A percentile compares a stretch with the other conserved stretches of the same genome.
Evolutionary conservation across 176 grass and related monocot genomes (phyloP).

Genomic region (Themeda triandra): DNA sequence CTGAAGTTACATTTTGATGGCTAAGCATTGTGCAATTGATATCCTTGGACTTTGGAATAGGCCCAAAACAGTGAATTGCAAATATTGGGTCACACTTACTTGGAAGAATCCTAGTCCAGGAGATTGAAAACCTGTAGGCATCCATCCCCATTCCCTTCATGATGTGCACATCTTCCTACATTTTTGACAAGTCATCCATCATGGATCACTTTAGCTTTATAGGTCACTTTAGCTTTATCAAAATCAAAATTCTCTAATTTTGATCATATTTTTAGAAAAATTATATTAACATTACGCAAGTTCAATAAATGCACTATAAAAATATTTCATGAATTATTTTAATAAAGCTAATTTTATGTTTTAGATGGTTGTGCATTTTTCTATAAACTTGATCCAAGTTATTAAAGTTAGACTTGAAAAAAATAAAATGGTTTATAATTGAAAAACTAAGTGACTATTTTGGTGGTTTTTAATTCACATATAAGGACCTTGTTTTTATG

Average conservation of each 20-base stretch:
- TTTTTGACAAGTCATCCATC: background rate
- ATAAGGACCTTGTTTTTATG: background rate
- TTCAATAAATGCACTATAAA: background rate
- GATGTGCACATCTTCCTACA: conserved; percentile 52
- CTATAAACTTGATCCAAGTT: background rate
- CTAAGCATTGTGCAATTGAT: background rate
- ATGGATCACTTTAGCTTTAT: background rate
- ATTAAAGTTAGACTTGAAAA: no score
- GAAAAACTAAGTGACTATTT: background rate
- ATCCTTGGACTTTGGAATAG: background rate
- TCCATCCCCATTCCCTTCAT: conserved; percentile 70
- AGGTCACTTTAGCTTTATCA: background rate
- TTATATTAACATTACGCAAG: background rate
- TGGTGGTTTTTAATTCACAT: background rate
- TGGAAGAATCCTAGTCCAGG: conserved; percentile 68
- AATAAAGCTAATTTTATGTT: background rate
- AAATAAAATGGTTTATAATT: background rate
- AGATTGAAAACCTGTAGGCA: conserved; percentile 63
- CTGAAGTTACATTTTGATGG: background rate
- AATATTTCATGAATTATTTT: background rate
- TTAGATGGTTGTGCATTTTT: background rate
- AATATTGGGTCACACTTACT: conserved; percentile 22
- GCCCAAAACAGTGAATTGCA: background rate
- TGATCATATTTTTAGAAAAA: background rate
- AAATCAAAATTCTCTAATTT: background rate